Evolutionary conservation across 495 filamentous ascomycete genomes (phyloP), one percentile per base, ranked within the genome.

Genomic region (Aspergillus bridgeri): DNA sequence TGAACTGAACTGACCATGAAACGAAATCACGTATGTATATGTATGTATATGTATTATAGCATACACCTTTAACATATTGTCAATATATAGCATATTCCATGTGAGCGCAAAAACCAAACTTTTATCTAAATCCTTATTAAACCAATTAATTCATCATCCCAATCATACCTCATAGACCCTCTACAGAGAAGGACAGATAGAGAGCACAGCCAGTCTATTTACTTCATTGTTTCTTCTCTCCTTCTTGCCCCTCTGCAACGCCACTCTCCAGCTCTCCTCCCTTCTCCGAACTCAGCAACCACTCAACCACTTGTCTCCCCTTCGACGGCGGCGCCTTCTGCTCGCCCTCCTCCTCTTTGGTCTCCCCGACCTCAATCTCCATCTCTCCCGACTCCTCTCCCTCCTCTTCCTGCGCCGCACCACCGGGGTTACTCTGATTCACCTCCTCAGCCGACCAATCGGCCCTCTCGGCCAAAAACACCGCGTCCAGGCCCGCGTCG

Each of bases 401-500:
- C 57, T 69, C 68, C 54, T 69, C 68, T 53, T 73, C 60, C 48
- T 63, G 51, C 11, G 58, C 56, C 24, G 65, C 65, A 42, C 59
- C 49, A 23, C 57, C 60, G 43, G 55, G 60, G 48, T 54, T 59
- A 5, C 42, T 58, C 20, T 60, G 54, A 45, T 48, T 66, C n/a
- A 62, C 64, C 44, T 69, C 64, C 18, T 61, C 66, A 51, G 64
- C 57, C 48, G 60, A 61, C 76, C 76, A 79, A 44, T 75, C 75
- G 24, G 72, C 85, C 50, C 88, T 75, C 73, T 92, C 89, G 4
- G 93, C 93, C 64, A 96, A 82, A 67, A 89, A 95, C 5, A 95
- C 79, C 5, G 92, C 88, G 65, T 95, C 87, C 60, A 94, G 89
- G 3, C 93, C 92, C 21, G 87, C 89, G 56, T 85, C 79, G 62